phyloP scores from a whole-genome alignment of 768 basidiomycete genomes.

The Lentinula boryana region DNA sequence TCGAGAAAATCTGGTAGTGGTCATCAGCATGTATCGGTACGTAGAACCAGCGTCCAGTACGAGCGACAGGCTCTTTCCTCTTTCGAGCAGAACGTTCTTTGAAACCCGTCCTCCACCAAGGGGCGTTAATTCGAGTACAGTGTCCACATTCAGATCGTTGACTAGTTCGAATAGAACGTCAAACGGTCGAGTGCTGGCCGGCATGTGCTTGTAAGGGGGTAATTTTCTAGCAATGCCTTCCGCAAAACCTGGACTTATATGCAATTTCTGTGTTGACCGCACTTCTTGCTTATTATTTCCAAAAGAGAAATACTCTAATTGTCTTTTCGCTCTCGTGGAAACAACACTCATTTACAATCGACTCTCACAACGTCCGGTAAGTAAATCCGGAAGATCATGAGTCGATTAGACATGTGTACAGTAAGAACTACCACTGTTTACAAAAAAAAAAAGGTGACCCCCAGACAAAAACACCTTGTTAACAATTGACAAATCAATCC shows the following conservation, averaged over 20 bases:
- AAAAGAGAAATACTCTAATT: constrained; percentile 12
- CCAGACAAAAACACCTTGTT: neutral
- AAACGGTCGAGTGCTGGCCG: constrained; percentile 45
- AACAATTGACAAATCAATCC: neutral
- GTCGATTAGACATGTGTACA: neutral
- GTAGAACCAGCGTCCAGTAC: constrained; percentile 41
- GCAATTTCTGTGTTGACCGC: neutral
- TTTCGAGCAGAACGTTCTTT: constrained; percentile 31
- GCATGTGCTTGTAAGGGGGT: constrained; percentile 21
- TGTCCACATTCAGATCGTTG: constrained; percentile 32
- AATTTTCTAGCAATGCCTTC: neutral
- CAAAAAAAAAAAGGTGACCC: too few species aligned
- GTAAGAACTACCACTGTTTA: too few species aligned
- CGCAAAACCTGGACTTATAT: neutral
- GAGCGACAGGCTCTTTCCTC: constrained; percentile 36
- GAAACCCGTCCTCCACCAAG: constrained; percentile 9
- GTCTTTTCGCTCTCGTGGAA: constrained; percentile 3
- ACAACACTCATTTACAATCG: neutral
- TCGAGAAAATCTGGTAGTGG: constrained; percentile 26
- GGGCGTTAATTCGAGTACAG: neutral
- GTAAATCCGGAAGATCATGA: neutral
- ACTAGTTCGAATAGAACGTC: constrained; percentile 46
- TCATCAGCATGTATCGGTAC: constrained; percentile 38
- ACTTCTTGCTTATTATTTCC: constrained; percentile 13
- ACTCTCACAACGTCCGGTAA: neutral